Evolutionary conservation across 768 basidiomycete species (phyloP).

Genomic region (Tremella mesenterica): DNA sequence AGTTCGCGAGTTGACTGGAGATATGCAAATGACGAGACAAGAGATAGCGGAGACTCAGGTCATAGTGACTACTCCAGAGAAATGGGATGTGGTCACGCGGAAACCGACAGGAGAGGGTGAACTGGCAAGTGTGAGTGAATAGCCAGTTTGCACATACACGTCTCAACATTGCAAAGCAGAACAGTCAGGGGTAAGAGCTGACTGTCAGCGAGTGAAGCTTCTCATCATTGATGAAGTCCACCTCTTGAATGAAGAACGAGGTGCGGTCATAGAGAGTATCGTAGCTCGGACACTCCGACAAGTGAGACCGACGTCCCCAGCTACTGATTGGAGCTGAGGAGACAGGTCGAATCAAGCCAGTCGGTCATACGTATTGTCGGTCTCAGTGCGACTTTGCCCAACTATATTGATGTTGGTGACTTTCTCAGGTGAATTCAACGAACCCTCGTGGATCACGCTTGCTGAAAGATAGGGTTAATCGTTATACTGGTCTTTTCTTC

Average conservation of each 20-base stretch:
- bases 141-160: neutral
- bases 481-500: constrained; percentile 80
- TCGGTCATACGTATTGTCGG: constrained; percentile 93
- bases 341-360: constrained; percentile 91
- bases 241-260: constrained; percentile 91
- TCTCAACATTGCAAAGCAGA: neutral
- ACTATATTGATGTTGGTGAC: constrained; percentile 91
- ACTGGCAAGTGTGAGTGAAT: constrained; percentile 65
- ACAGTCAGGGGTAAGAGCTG: neutral
- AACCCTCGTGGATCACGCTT: neutral
- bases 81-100: constrained; percentile 98
- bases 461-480: constrained; percentile 60
- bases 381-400: constrained; percentile 85
- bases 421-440: constrained; percentile 64
- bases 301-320: constrained; percentile 44
- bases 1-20: constrained; percentile 89
- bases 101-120: constrained; percentile 96
- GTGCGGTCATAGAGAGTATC: constrained; percentile 95
- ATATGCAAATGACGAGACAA: constrained; percentile 91
- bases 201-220: constrained; percentile 69
- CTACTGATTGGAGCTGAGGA: neutral
- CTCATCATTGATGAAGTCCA: constrained; percentile 98
- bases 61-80: constrained; percentile 97
- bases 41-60: constrained; percentile 94
- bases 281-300: constrained; percentile 90